Base-by-base conservation (phyloP, 2,329 filamentous ascomycete species). In the Periconia digitata region DNA sequence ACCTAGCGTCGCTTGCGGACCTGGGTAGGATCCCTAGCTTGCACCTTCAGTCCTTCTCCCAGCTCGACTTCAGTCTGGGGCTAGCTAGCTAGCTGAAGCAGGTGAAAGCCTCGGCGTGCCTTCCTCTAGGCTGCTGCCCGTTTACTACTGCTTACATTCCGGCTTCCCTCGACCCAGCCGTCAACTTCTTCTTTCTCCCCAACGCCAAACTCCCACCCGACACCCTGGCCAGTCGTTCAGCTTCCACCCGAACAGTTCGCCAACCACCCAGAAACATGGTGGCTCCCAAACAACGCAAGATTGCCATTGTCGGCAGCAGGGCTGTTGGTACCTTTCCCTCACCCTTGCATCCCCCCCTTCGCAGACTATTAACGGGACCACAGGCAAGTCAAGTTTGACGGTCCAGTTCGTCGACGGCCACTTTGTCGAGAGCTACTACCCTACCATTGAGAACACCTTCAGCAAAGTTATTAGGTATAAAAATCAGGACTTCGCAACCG, bases 351-450 rank as follows among this genome's bases (percentile, higher is more conserved):
- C 43, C 37, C 36, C 46, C 44, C 20, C n/a, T 10, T 8, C 17
- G 3, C 37, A 23, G 18, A 7, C 4, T 15, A 21, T 22, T 40
- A 23, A 40, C 38, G 24, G 21, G 6, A 40, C 24, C 52, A 50
- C 64, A 97, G 94, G 94, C 74, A 99, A 99, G 80, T 96, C 91
- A 18, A 97, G 92, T 46, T 85, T 99, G 58, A 95, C 94, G 12
- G 94, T 97, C 40, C 92, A 92, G 70, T 97, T 94, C 69, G 92
- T 96, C 68, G 94, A 99, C 71, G 91, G 91, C 54, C 92, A 96
- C 76, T 99, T 99, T 70, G 92, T 99, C 67, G 94, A 99, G 74
- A 95, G 89, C 73, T 99, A 99, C 76, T 99, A 99, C 73, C 94
- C 94, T 29, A 99, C 94, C 35, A 97, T 99, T 66, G 94, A 99